These are phyloP conservation scores for Fraxinus sp. DNA, from an alignment of 305 asterid species.

Conservation along the genomic window DNA sequence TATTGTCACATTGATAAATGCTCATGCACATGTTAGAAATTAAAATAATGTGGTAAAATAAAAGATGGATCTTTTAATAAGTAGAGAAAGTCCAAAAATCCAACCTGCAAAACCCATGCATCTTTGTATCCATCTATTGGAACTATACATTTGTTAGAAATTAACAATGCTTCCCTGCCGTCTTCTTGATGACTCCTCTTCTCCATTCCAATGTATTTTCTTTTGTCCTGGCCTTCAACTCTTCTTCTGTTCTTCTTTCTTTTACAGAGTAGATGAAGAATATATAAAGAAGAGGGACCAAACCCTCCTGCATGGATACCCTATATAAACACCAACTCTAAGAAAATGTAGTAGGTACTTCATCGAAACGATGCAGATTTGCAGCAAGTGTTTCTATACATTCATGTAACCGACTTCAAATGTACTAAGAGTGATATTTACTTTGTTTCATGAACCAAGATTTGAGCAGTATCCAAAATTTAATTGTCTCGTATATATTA, in stretches of 20 bases:
- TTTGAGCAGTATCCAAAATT: not conserved
- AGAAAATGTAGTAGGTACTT: not conserved
- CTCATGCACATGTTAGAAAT: not conserved
- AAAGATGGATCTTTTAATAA: not conserved
- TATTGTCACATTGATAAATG: not conserved
- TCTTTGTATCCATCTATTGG: not conserved
- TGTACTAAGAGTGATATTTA: not conserved
- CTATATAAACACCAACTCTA: not conserved
- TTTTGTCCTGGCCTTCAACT: constrained; percentile 3
- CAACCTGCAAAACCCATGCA: constrained; percentile 11
- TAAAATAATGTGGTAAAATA: not conserved
- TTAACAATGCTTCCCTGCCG: not conserved
- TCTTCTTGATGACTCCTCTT: constrained; percentile 4
- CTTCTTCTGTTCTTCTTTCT: not conserved
- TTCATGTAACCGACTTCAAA: not conserved
- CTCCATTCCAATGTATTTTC: constrained; percentile 8
- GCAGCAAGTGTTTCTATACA: not conserved
- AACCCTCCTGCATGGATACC: not conserved
- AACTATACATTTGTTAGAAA: not conserved
- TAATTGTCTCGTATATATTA: not conserved
- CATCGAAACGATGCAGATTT: not conserved
- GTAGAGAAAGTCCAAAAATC: not conserved
- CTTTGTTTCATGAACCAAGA: too few species aligned
- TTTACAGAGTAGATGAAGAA: not conserved
- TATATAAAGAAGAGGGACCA: not conserved